Evolutionary conservation across 2,329 filamentous ascomycete species (phyloP), one percentile per base, ranked within the genome.

Genomic region (Calonectria pteridis): DNA sequence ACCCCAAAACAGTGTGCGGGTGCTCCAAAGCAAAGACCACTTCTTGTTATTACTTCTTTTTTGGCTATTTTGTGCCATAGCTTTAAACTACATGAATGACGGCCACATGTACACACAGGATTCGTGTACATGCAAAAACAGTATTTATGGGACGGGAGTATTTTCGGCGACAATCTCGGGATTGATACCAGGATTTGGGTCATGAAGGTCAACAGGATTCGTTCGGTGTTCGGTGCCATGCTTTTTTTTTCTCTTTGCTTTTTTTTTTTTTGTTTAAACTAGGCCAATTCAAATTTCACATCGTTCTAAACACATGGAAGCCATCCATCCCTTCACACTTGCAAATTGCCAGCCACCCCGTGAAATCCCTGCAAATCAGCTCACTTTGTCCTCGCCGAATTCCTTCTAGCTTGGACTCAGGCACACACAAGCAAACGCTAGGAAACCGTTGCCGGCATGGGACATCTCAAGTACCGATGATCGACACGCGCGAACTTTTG

Each of bases 101-200:
- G 40, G 28, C 14, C 49, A 11, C 29, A 26, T 16, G 26, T 51
- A 51, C 18, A 66, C 43, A 50, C 23, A 40, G 18, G 26, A 43
- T 26, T 59, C 13, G 40, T 55, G 40, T 29, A 59, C 37, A 23
- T 46, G 51, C 33, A 72, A 49, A 53, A 50, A 49, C 35, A 40
- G 16, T 49, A 35, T 11, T 64, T 49, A 33, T 37, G 43, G 70
- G 65, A 46, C 16, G 23, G 49, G 55, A 35, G 35, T 26, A n/a
- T 59, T 53, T 53, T 59, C 6, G 67, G 58, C 59, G 28, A 65
- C 18, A 62, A 64, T 66, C 29, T 66, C 49, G 50, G 70, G 20
- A 62, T 53, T 31, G 64, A 72, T 72, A 72, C 58, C 69, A 67
- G 69, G 69, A 43, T 46, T 49, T 59, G 53, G 70, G 23, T 55